Conservation (phyloP, 2,329 filamentous ascomycete genomes). For the Calonectria henricotiae region DNA sequence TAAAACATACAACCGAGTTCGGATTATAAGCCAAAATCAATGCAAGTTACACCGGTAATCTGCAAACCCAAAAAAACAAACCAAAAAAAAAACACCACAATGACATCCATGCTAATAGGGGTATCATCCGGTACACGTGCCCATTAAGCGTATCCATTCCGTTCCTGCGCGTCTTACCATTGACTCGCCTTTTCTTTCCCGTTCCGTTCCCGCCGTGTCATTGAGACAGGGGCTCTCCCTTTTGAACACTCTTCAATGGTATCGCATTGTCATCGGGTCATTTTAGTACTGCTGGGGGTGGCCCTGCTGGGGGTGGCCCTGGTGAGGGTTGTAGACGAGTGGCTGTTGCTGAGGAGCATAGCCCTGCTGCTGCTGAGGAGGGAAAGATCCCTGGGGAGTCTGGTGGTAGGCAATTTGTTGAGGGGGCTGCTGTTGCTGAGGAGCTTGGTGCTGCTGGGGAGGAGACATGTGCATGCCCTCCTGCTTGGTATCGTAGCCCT, state of each 20-base stretch:
- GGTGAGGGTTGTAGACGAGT: conserved; percentile 48
- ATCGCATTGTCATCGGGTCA: neutral
- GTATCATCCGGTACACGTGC: conserved; percentile 48
- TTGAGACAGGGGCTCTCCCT: neutral
- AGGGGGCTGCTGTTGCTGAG: conserved; percentile 42
- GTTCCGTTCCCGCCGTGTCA: conserved; percentile 21
- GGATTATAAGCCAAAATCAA: neutral
- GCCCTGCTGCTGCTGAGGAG: conserved; percentile 47
- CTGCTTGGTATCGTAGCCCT: conserved; percentile 59
- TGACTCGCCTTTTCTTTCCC: conserved; percentile 27
- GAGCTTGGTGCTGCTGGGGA: conserved; percentile 38
- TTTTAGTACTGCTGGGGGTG: conserved; percentile 48
- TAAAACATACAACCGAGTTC: neutral
- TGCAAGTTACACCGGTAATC: neutral
- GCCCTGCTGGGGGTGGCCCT: conserved; percentile 46
- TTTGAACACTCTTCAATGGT: neutral
- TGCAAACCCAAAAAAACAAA: conserved; percentile 3
- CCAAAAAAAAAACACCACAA: conserved; percentile 24
- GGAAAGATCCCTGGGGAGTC: conserved; percentile 47
- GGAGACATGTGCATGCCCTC: conserved; percentile 59
- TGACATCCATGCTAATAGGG: conserved; percentile 43
- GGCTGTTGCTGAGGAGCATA: conserved; percentile 46
- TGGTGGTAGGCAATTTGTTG: conserved; percentile 41
- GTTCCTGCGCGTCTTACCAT: neutral
- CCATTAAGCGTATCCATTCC: conserved; percentile 35